Percentiles rank a stretch among this genome's conserved stretches.
Evolutionary conservation across 805 yeast genomes (phyloP).

Genomic region (Wickerhamomyces rabaulensis): DNA sequence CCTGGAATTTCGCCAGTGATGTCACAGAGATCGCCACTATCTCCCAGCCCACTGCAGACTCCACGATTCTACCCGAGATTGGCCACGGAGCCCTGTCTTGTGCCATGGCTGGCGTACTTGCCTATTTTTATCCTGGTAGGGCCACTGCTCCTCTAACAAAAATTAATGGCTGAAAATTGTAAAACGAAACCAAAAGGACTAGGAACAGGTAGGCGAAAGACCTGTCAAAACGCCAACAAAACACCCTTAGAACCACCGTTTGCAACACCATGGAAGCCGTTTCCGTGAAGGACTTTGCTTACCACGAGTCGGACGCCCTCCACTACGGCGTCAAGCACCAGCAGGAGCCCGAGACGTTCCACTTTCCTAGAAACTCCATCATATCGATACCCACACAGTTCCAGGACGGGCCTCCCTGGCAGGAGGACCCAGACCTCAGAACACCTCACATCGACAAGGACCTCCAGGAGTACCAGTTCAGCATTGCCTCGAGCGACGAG

Average conservation of each 20-base stretch:
- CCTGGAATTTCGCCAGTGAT: too few relatives aligned
- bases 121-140: neutral
- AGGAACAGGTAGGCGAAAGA: neutral
- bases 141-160: neutral
- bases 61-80: too few relatives aligned
- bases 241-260: too few relatives aligned
- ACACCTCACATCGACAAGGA: constrained; percentile 20
- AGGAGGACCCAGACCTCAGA: constrained; percentile 27
- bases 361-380: constrained; percentile 6
- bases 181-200: neutral
- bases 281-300: constrained; percentile 78
- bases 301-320: constrained; percentile 61
- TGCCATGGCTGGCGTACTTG: neutral
- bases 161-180: neutral
- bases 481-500: constrained; percentile 39
- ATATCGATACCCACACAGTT: constrained; percentile 22
- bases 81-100: too few relatives aligned
- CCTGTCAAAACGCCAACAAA: neutral
- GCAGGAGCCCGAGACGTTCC: constrained; percentile 21
- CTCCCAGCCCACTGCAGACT: neutral
- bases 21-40: too few relatives aligned
- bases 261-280: constrained; percentile 22
- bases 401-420: constrained; percentile 30
- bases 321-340: constrained; percentile 48
- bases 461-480: constrained; percentile 19